These are phyloP conservation scores for Sporopachydermia lactativora DNA, from an alignment of 805 yeast species.

Conservation along the genomic window DNA sequence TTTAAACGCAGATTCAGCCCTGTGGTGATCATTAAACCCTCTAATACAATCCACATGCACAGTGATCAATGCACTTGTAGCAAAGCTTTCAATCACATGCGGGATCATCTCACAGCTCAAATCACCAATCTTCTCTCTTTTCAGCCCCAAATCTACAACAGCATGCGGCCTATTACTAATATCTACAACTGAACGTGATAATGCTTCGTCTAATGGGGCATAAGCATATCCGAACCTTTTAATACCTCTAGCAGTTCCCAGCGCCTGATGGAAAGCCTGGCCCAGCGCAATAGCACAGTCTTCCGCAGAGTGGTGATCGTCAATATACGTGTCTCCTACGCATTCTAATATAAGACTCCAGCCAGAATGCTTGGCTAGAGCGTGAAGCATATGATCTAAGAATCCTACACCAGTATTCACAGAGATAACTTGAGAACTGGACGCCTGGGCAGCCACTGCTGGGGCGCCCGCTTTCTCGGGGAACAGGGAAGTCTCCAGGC, in stretches of 20 bases:
- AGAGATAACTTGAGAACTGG: constrained; percentile 58
- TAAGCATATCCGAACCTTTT: constrained; percentile 86
- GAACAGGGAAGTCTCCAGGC: constrained; percentile 46
- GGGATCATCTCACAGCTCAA: constrained; percentile 94
- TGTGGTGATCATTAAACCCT: constrained; percentile 92
- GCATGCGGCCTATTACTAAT: constrained; percentile 88
- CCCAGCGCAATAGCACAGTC: constrained; percentile 93
- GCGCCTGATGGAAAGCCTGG: constrained; percentile 72
- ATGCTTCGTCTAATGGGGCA: constrained; percentile 95
- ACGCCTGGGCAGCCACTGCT: constrained; percentile 47
- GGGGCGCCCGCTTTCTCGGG: constrained; percentile 19
- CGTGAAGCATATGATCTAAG: constrained; percentile 94
- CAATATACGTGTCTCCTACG: constrained; percentile 88
- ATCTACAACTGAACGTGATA: constrained; percentile 92
- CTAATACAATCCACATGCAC: constrained; percentile 89
- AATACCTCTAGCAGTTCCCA: constrained; percentile 83
- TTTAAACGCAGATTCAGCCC: constrained; percentile 93
- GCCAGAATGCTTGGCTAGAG: constrained; percentile 91
- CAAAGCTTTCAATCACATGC: constrained; percentile 91
- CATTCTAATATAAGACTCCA: constrained; percentile 89
- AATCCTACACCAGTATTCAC: constrained; percentile 92
- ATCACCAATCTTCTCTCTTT: constrained; percentile 88
- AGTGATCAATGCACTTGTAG: constrained; percentile 82
- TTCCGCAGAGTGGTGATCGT: constrained; percentile 95
- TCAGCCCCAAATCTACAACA: constrained; percentile 76